Evolutionary conservation across 1,284 basidiomycete species (phyloP).

Genomic region (Leucocoprinus gongylophorus): DNA sequence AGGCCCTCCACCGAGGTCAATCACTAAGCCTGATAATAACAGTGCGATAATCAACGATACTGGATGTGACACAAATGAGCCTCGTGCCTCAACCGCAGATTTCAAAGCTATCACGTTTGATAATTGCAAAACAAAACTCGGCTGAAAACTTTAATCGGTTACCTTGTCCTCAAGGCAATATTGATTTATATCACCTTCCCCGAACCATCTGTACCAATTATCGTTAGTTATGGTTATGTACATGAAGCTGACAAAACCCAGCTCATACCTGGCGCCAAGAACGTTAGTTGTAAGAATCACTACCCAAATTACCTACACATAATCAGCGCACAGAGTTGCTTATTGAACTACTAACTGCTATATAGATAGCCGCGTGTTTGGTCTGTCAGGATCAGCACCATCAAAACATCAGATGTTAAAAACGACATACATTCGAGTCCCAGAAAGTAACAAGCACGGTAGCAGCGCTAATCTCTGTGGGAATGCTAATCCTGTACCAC

Average conservation of each 20-base stretch:
- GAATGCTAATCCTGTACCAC: constrained; percentile 45
- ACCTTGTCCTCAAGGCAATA: not conserved
- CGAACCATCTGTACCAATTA: constrained; percentile 41
- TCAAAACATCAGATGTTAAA: not conserved
- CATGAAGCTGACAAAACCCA: not conserved
- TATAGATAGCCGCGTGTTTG: constrained; percentile 54
- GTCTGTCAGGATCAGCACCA: constrained; percentile 25
- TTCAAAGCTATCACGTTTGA: constrained; percentile 45
- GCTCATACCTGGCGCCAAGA: constrained; percentile 54
- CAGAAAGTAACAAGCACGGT: constrained; percentile 72
- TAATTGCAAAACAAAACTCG: constrained; percentile 57
- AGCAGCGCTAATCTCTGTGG: constrained; percentile 74
- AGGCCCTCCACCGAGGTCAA: constrained; percentile 69
- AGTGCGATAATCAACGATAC: constrained; percentile 54
- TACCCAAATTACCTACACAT: constrained; percentile 39
- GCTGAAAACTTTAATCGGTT: constrained; percentile 26
- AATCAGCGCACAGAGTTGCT: not conserved
- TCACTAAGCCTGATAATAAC: constrained; percentile 57
- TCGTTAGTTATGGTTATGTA: not conserved
- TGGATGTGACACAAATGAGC: constrained; percentile 17
- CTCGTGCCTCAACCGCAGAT: not conserved
- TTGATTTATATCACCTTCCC: constrained; percentile 42
- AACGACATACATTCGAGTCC: constrained; percentile 49
- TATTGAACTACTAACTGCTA: constrained; percentile 32
- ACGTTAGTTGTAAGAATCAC: constrained; percentile 66